Percentiles rank a stretch among this genome's conserved stretches.
These are phyloP conservation scores for Auxenochlorella pyrenoidosa DNA, from an alignment of 139 green algal species.

Conservation along the genomic window DNA sequence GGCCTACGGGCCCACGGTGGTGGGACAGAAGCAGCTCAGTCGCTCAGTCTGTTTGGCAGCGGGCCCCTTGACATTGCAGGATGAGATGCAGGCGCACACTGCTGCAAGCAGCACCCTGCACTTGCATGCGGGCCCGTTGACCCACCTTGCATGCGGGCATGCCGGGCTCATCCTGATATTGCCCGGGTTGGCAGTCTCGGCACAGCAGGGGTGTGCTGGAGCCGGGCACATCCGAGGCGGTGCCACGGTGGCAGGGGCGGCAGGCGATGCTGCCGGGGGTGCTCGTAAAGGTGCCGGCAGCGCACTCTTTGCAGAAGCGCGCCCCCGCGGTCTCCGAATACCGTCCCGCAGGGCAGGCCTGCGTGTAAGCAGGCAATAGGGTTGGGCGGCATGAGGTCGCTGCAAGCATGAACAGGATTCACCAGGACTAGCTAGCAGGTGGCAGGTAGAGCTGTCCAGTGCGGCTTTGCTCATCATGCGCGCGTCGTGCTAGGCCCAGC, in stretches of 20 bases:
- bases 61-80: no score
- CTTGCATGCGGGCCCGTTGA: background rate
- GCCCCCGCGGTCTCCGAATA: background rate
- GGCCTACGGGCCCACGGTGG: background rate
- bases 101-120: no score
- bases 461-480: no score
- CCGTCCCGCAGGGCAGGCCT: background rate
- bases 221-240: background rate
- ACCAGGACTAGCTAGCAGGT: no score
- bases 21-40: no score
- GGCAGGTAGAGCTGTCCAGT: no score
- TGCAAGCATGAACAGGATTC: no score
- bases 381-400: no score
- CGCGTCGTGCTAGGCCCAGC: no score
- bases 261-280: background rate
- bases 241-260: conserved; percentile 9
- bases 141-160: background rate
- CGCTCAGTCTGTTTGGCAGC: no score
- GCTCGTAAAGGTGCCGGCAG: background rate
- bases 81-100: no score
- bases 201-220: background rate
- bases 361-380: background rate
- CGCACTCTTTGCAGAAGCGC: background rate
- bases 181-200: background rate
- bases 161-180: background rate